Evolutionary conservation across 2,329 filamentous ascomycete genomes (phyloP).

Genomic region (Verticillium dahliae): DNA sequence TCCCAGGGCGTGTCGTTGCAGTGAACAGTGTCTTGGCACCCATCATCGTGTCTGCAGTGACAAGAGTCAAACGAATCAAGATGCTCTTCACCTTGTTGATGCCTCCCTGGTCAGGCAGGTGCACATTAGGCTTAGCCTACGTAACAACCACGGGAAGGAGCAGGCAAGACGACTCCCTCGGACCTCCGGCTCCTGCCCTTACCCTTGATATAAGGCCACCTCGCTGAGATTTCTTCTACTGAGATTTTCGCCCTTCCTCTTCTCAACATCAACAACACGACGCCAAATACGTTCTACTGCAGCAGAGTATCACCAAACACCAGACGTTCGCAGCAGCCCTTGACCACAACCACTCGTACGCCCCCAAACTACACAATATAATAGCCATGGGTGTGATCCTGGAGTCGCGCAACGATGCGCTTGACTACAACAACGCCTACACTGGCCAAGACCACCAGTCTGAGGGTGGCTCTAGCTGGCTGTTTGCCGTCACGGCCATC

Average conservation of each 20-base stretch:
- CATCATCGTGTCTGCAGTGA: not conserved
- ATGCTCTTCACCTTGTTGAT: not conserved
- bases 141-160: not conserved
- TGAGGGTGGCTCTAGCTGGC: constrained; percentile 45
- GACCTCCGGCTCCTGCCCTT: not conserved
- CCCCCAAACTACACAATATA: not conserved
- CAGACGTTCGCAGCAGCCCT: not conserved
- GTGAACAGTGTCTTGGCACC: not conserved
- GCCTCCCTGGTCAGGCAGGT: not conserved
- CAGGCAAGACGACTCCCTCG: not conserved
- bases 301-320: not conserved
- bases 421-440: constrained; percentile 37
- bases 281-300: not conserved
- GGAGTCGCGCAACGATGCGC: constrained; percentile 35
- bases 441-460: constrained; percentile 31
- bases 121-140: not conserved
- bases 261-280: not conserved
- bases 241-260: not conserved
- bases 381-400: constrained; percentile 23
- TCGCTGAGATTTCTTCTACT: not conserved
- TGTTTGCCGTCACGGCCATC: constrained; percentile 46
- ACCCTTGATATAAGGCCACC: not conserved
- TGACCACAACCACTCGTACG: not conserved
- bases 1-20: not conserved
- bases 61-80: not conserved